A percentile compares a stretch with the other conserved stretches of the same genome.
Conservation (phyloP, 306 rosid genomes). For the Arachis hypogaea region DNA sequence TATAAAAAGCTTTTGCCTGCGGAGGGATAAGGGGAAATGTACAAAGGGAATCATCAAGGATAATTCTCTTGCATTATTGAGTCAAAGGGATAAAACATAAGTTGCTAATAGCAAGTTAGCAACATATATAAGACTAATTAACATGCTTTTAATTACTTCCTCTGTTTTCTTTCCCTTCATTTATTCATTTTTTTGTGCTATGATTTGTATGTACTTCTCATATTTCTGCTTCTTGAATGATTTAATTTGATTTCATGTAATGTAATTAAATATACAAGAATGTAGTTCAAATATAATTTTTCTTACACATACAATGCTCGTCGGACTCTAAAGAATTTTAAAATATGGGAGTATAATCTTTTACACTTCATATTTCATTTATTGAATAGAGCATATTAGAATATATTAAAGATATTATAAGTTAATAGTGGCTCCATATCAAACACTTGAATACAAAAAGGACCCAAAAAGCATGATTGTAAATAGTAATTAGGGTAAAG, state of each 20-base stretch:
- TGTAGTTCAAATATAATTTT: conserved; percentile 5
- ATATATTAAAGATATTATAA: too few species aligned
- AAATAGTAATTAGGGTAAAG: too few species aligned
- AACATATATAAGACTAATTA: conserved; percentile 19
- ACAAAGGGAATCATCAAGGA: conserved; percentile 9
- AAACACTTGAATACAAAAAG: too few species aligned
- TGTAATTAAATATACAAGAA: not conserved
- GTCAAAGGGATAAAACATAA: conserved; percentile 11
- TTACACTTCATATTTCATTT: too few species aligned
- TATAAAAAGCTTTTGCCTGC: not conserved
- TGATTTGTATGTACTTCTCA: conserved; percentile 22
- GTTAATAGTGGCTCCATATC: too few species aligned
- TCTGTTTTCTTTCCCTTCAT: conserved; percentile 9
- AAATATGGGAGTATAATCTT: too few species aligned
- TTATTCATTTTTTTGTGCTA: conserved; percentile 22
- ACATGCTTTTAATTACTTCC: conserved; percentile 5
- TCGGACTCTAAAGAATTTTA: not conserved
- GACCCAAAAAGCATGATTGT: too few species aligned
- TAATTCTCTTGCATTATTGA: conserved; percentile 9
- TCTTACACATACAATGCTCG: too few species aligned
- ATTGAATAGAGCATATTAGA: too few species aligned
- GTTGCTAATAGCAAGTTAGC: not conserved
- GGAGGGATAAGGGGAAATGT: conserved; percentile 1
- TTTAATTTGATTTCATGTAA: conserved; percentile 36
- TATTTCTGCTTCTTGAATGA: conserved; percentile 16